phyloP scores from a whole-genome alignment of 73 alveolate genomes.

The Paramecium caudatum region DNA sequence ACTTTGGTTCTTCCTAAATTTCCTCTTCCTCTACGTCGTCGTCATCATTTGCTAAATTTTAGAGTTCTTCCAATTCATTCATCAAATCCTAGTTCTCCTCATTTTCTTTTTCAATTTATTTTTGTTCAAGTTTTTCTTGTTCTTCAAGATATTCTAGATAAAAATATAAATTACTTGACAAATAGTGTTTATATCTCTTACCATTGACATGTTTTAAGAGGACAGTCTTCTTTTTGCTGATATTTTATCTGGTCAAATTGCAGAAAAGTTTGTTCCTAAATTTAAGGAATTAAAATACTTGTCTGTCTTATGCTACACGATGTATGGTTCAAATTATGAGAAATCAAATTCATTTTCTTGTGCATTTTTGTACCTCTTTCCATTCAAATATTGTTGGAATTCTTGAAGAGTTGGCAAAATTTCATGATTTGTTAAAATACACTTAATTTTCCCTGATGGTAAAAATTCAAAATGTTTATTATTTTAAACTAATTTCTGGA shows the following conservation, averaged over 20 bases:
- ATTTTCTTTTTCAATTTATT: neutral
- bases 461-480: constrained; percentile 54
- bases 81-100: neutral
- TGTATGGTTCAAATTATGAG: constrained; percentile 63
- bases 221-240: constrained; percentile 16
- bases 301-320: constrained; percentile 42
- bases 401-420: constrained; percentile 47
- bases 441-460: constrained; percentile 52
- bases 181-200: constrained; percentile 56
- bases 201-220: constrained; percentile 58
- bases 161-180: constrained; percentile 18
- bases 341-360: constrained; percentile 42
- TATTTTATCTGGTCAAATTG: constrained; percentile 49
- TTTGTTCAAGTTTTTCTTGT: constrained; percentile 10
- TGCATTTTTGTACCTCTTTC: constrained; percentile 50
- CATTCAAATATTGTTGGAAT: constrained; percentile 16
- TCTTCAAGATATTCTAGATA: constrained; percentile 54
- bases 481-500: neutral
- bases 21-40: no score
- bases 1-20: neutral
- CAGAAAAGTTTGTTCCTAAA: constrained; percentile 49
- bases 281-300: neutral
- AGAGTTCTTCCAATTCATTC: constrained; percentile 14
- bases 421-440: constrained; percentile 56
- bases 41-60: constrained; percentile 7